Evolutionary conservation across 129 eudicot genomes (phyloP), one percentile per base, ranked within the genome.

Genomic region (Helichrysum umbraculigerum): DNA sequence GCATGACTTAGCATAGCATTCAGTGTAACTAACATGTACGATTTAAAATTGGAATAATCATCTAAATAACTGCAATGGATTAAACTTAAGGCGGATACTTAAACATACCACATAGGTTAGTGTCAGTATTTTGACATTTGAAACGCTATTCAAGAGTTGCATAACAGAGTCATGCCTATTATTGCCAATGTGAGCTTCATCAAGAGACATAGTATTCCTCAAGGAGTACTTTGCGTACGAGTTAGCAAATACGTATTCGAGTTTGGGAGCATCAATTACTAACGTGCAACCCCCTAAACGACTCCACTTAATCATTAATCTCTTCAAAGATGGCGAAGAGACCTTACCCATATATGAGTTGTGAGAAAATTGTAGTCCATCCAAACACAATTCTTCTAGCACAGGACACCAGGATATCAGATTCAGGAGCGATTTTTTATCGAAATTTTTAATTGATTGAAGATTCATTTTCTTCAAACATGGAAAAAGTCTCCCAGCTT

Each of bases 111-210:
- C 10, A 68, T n/a, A 37, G 0, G 51, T 35, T 37, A 68, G 34
- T 4, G 61, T 68, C 75, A 77, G 41, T 44, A 41, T 12, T 68
- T 77, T 58, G 60, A 25, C 81, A 16, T 57, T 10, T 7, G 75
- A 58, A 1, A 68, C 17, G 69, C 29, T 15, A 15, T 29, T 6
- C 56, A 78, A 16, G 14, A 70, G 19, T 47, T 14, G n/a, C 3
- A 20, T 6, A n/a, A n/a, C 58, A 2, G 30, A 8, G 62, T 8
- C 22, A 21, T 0, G 9, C n/a, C n/a, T n/a, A 8, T 4, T n/a
- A 6, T 32, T 16, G 11, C 42, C 11, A 16, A 47, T 30, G 66
- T 61, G 16, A 33, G 72, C 82, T 32, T 78, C 77, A 33, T 54
- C 35, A 71, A 78, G 76, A n/a, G 63, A 71, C 66, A 63, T 3